Percentiles rank a stretch among this genome's conserved stretches.
These are phyloP conservation scores for Dipteronia dyeriana DNA, from an alignment of 345 rosid genomes.

Conservation along the genomic window DNA sequence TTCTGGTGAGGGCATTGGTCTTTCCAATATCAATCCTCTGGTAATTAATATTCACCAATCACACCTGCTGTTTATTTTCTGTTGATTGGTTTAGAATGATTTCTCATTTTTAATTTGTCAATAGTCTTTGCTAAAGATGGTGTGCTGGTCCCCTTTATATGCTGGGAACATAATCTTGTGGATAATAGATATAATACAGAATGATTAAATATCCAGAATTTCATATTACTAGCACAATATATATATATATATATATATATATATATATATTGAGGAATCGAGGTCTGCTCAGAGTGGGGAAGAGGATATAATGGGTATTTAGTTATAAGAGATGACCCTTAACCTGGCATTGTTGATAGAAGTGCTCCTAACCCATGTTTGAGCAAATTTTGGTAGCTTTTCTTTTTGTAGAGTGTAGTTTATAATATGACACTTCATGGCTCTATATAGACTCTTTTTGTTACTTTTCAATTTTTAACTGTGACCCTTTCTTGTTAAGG, in stretches of 20 bases:
- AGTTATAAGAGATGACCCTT: not conserved
- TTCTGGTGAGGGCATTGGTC: constrained; percentile 50
- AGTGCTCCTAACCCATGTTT: not conserved
- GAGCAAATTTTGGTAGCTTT: too few species aligned
- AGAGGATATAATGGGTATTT: not conserved
- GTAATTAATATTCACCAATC: constrained; percentile 31
- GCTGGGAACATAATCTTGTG: not conserved
- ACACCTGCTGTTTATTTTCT: not conserved
- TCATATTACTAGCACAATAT: not conserved
- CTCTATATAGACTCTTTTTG: too few species aligned
- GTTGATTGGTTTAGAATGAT: not conserved
- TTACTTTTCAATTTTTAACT: not conserved
- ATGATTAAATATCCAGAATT: not conserved
- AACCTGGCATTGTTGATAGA: not conserved
- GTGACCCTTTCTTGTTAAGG: not conserved
- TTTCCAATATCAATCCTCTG: constrained; percentile 39
- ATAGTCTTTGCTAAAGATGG: not conserved
- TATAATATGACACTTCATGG: too few species aligned
- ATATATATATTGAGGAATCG: too few species aligned
- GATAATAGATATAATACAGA: not conserved
- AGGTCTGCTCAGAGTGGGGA: too few species aligned
- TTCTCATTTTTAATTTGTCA: not conserved
- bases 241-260: too few species aligned
- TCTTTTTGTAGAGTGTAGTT: too few species aligned
- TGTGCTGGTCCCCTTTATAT: not conserved